phyloP scores from a whole-genome alignment of 768 basidiomycete species.

The Gyrodon lividus region DNA sequence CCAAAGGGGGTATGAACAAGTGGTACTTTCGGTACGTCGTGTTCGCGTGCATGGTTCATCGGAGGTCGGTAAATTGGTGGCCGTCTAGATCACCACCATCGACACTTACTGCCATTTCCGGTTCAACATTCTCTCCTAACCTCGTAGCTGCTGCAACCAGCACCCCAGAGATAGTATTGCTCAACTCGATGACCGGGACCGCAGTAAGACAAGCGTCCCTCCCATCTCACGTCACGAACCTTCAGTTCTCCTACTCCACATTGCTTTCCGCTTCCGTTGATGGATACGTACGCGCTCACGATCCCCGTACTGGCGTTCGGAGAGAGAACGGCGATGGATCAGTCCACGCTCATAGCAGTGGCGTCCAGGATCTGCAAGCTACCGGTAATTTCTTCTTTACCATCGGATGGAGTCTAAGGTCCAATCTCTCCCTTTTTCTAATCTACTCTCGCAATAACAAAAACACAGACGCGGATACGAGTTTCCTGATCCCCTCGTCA shows the following conservation, averaged over 20 bases:
- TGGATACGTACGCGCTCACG: conserved; percentile 70
- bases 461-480: conserved; percentile 76
- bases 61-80: conserved; percentile 22
- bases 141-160: conserved; percentile 59
- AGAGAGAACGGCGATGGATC: conserved; percentile 50
- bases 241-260: conserved; percentile 62
- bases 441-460: conserved; percentile 8
- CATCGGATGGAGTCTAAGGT: conserved; percentile 88
- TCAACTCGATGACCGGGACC: conserved; percentile 74
- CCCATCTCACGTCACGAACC: conserved; percentile 60
- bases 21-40: conserved; percentile 69
- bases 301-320: conserved; percentile 59
- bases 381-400: conserved; percentile 81
- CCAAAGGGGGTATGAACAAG: conserved; percentile 82
- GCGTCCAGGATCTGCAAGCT: conserved; percentile 78
- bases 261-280: conserved; percentile 71
- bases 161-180: conserved; percentile 59
- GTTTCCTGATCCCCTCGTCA: conserved; percentile 87
- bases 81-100: conserved; percentile 32
- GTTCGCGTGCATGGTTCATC: neutral
- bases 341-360: conserved; percentile 78
- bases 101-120: conserved; percentile 43
- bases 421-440: neutral
- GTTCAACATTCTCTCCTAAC: conserved; percentile 50
- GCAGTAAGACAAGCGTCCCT: conserved; percentile 55